Evolutionary conservation across 345 rosid species (phyloP).

Genomic region (Arabidopsis suecica): DNA sequence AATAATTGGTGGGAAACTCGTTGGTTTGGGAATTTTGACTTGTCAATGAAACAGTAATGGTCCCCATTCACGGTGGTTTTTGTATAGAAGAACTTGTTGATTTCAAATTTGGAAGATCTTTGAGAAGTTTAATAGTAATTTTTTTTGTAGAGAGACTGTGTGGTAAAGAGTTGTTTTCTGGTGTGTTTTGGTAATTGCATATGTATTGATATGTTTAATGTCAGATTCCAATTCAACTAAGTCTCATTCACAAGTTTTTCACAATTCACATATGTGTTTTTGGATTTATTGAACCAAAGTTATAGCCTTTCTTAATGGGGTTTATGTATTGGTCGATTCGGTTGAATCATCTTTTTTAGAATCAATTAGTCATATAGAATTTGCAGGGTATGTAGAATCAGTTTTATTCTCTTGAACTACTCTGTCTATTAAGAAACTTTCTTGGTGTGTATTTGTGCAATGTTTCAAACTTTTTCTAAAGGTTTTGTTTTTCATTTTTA

Average conservation of each 20-base stretch:
- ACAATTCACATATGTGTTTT: background rate
- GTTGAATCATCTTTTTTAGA: background rate
- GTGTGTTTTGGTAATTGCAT: constrained; percentile 9
- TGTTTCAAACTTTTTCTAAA: constrained; percentile 2
- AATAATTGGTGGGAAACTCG: background rate
- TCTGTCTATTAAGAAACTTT: background rate
- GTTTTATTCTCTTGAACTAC: constrained; percentile 1
- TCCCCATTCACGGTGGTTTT: too few relatives aligned
- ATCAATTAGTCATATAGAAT: background rate
- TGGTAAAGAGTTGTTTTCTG: constrained; percentile 1
- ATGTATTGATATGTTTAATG: background rate
- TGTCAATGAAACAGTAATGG: constrained; percentile 12
- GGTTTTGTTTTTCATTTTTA: background rate
- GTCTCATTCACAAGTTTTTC: background rate
- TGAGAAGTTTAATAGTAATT: background rate
- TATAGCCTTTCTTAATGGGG: constrained; percentile 8
- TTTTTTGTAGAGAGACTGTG: background rate
- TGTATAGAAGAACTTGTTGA: background rate
- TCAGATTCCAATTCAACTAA: background rate
- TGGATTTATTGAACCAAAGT: constrained; percentile 8
- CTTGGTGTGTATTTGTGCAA: background rate
- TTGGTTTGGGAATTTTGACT: constrained; percentile 1
- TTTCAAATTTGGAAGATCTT: background rate
- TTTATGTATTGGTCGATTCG: background rate
- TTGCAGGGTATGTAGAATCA: background rate